Conservation (phyloP, 164 flowering plant genomes). For the Piper betle region DNA sequence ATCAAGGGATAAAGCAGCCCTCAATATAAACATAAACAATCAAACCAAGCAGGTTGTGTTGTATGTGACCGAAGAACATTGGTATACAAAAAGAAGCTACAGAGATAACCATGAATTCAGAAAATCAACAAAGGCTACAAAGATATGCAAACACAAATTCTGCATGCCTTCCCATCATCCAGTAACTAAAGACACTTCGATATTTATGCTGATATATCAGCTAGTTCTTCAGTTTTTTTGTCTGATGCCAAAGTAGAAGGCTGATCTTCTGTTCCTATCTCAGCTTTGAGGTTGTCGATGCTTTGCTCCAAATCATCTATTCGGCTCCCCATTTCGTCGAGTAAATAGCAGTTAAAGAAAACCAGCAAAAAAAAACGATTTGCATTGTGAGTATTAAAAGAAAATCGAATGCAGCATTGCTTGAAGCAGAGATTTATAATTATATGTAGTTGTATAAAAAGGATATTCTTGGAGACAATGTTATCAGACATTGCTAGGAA, state of each 20-base stretch:
- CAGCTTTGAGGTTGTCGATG: conserved; percentile 68
- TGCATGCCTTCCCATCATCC: not conserved
- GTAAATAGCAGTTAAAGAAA: conserved; percentile 49
- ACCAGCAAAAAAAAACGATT: too few species aligned
- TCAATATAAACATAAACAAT: too few species aligned
- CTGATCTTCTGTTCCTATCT: conserved; percentile 68
- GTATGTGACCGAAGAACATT: too few species aligned
- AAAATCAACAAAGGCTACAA: too few species aligned
- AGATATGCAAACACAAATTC: too few species aligned
- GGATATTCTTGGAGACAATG: conserved; percentile 90
- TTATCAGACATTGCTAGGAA: conserved; percentile 86
- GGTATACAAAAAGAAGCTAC: too few species aligned
- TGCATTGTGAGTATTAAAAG: too few species aligned
- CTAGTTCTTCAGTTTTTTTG: conserved; percentile 13
- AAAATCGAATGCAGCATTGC: too few species aligned
- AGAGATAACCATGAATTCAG: too few species aligned
- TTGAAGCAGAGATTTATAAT: not conserved
- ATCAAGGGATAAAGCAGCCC: too few species aligned
- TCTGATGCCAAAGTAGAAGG: conserved; percentile 36
- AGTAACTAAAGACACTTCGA: not conserved
- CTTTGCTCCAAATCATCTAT: conserved; percentile 83
- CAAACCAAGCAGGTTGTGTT: too few species aligned
- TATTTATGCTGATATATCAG: conserved; percentile 7
- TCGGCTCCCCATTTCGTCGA: conserved; percentile 79
- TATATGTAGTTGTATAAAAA: conserved; percentile 11